Base-by-base conservation (phyloP, 139 green algal genomes). In the Bryopsis sp. region DNA sequence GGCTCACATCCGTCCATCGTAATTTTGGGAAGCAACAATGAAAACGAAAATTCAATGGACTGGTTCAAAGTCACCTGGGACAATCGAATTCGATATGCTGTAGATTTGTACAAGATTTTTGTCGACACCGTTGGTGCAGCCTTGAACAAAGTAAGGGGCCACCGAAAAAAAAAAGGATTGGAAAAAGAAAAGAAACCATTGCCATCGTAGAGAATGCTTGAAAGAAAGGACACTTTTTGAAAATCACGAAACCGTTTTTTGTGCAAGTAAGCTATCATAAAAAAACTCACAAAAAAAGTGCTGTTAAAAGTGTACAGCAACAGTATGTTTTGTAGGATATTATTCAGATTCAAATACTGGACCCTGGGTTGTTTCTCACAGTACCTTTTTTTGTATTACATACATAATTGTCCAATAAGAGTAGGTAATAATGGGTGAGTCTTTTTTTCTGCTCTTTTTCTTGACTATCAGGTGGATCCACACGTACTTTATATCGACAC, bases 21-120 rank as follows among this genome's bases (percentile, higher is more conserved):
- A 8, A 48, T 95, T 3, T 93, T 83, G 84, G 88, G 87, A 3
- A 81, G 81, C 60, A 85, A 84, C 74, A 90, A 89, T 26, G 81
- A 89, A 69, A 64, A 39, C 34, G 57, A 64, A 54, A 54, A 11
- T 54, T 54, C 43, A 19, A 54, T 54, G 15, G 26, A 33, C 11
- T 64, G 57, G 57, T 64, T 47, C 57, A 36, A 64, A 26, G 57
- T 47, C 11, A 64, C 57, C 11, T 47, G 29, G 57, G 57, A 64
- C 57, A 54, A 54, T 19, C 11, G 26, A 33, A 22, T 33, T 22
- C 47, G 48, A 22, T 67, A 58, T 47, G 3, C n/a, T 6, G 33
- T 35, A 2, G 1, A 28, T 7, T 58, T 54, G 43, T 11, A 54
- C 43, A 54, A 54, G 15, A 26, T 54, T 11, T 54, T 54, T 54